These are phyloP conservation scores for Colletotrichum nymphaeae DNA, from an alignment of 2,329 filamentous ascomycete genomes.

Conservation along the genomic window DNA sequence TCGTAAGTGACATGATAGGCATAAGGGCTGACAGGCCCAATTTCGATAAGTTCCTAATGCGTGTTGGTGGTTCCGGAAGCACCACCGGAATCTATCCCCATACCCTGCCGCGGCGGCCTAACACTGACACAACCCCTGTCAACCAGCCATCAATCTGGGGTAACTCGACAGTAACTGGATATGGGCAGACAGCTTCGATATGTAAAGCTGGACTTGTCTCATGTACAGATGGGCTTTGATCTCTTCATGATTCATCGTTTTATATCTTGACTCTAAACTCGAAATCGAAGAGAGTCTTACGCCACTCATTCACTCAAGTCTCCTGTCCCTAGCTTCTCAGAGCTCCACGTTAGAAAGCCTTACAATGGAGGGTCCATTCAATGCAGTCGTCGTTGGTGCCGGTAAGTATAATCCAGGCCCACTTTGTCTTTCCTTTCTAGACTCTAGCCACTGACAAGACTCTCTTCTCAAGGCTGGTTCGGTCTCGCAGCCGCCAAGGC, in stretches of 20 bases:
- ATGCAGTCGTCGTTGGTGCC: background rate
- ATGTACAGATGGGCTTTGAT: background rate
- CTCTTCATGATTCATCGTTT: background rate
- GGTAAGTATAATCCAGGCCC: background rate
- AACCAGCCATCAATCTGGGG: background rate
- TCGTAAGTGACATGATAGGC: background rate
- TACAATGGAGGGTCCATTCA: background rate
- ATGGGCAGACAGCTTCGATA: background rate
- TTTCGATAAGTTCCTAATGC: background rate
- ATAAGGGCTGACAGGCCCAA: background rate
- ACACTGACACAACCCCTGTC: background rate
- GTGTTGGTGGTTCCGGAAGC: background rate
- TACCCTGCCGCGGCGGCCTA: background rate
- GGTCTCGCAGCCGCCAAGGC: constrained; percentile 65
- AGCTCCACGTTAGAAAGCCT: background rate
- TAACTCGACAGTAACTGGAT: background rate
- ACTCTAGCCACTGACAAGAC: constrained; percentile 43
- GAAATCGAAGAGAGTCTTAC: background rate
- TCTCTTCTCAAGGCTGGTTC: constrained; percentile 46
- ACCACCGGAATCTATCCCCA: background rate
- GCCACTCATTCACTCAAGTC: background rate
- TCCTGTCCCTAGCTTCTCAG: background rate
- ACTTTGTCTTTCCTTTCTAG: background rate
- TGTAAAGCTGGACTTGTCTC: background rate
- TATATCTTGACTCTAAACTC: background rate